These are phyloP conservation scores for Thielaviopsis euricoi DNA, from an alignment of 2,329 filamentous ascomycete species.

Conservation along the genomic window DNA sequence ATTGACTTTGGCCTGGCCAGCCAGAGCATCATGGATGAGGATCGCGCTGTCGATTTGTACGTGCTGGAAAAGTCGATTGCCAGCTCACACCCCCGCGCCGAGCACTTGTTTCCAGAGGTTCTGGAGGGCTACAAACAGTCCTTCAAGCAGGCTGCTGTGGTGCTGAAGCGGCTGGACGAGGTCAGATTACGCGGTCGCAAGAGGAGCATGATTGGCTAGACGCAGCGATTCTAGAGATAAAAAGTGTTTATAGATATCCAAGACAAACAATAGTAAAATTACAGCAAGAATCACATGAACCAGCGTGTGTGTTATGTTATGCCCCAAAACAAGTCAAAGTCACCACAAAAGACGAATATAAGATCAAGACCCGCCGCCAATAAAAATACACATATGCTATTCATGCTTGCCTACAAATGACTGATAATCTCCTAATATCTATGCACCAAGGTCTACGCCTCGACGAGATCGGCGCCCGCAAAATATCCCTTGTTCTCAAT, in stretches of 20 bases:
- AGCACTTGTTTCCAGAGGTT: conserved; percentile 57
- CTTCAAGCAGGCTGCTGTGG: conserved; percentile 58
- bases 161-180: conserved; percentile 72
- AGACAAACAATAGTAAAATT: background rate
- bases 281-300: too few relatives aligned
- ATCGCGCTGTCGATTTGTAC: conserved; percentile 89
- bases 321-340: too few relatives aligned
- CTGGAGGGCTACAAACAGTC: conserved; percentile 56
- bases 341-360: too few relatives aligned
- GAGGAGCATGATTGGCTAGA: conserved; percentile 82
- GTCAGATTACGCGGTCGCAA: conserved; percentile 89
- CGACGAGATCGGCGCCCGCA: conserved; percentile 58
- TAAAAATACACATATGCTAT: background rate
- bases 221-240: background rate
- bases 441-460: conserved; percentile 18
- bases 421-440: too few relatives aligned
- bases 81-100: conserved; percentile 80
- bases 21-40: conserved; percentile 71
- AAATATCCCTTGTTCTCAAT: conserved; percentile 99
- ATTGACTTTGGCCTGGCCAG: conserved; percentile 90
- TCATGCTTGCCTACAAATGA: background rate
- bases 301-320: too few relatives aligned
- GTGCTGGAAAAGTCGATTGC: conserved; percentile 89
- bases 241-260: background rate
- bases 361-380: too few relatives aligned